Percentiles rank a stretch among this genome's conserved stretches.
phyloP scores from a whole-genome alignment of 768 basidiomycete species.

The Exidia glandulosa region DNA sequence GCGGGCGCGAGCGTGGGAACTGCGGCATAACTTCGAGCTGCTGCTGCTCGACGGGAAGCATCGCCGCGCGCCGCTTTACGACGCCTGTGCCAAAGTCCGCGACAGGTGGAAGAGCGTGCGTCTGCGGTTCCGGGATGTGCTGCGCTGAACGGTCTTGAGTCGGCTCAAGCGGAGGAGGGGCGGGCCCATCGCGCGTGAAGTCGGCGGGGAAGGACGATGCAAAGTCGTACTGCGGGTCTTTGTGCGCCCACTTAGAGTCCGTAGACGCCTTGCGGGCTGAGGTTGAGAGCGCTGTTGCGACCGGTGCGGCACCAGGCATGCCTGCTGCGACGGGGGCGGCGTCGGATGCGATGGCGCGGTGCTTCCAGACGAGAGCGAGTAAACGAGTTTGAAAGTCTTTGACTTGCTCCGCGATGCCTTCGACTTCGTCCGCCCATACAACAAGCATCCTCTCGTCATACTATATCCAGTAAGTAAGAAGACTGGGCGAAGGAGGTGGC shows the following conservation, averaged over 20 bases:
- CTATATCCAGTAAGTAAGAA: background rate
- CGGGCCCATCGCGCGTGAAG: background rate
- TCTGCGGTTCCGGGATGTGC: too few relatives aligned
- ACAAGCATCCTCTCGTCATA: slow-evolving; percentile 3
- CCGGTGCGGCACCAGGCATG: background rate
- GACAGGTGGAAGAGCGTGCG: too few relatives aligned
- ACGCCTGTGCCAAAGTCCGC: too few relatives aligned
- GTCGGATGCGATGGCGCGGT: background rate
- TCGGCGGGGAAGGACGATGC: background rate
- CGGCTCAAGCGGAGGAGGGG: background rate
- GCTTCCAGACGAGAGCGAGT: slow-evolving; percentile 32
- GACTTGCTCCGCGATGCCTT: slow-evolving; percentile 19
- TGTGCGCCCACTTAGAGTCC: background rate
- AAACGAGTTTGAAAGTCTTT: slow-evolving; percentile 53
- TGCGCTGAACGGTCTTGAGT: too few relatives aligned
- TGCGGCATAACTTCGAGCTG: too few relatives aligned
- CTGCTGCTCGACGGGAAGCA: too few relatives aligned
- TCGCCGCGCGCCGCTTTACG: too few relatives aligned
- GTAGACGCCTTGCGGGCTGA: background rate
- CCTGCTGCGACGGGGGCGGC: background rate
- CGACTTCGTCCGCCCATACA: slow-evolving; percentile 4
- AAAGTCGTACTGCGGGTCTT: background rate
- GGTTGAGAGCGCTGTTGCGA: too few relatives aligned
- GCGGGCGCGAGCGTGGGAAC: too few relatives aligned
- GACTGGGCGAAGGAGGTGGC: background rate